Conservation (phyloP, 129 eudicot species). For the Helichrysum umbraculigerum region DNA sequence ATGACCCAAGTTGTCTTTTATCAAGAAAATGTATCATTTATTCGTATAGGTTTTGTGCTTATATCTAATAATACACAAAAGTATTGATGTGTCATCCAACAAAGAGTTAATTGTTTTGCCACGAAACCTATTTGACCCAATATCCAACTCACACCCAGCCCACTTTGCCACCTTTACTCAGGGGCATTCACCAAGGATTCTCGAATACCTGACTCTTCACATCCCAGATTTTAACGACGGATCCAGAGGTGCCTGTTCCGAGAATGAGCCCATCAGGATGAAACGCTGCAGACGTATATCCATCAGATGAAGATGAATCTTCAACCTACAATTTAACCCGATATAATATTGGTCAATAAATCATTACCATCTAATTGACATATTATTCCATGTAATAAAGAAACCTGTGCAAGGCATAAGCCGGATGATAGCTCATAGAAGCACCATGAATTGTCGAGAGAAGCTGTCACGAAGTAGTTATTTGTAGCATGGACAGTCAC, state of each 20-base stretch:
- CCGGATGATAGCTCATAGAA: conserved; percentile 87
- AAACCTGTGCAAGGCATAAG: conserved; percentile 90
- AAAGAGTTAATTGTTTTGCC: neutral
- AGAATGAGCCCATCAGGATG: conserved; percentile 99
- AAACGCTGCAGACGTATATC: conserved; percentile 96
- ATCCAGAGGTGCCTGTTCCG: conserved; percentile 93
- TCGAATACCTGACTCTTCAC: conserved; percentile 80
- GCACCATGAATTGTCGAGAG: conserved; percentile 94
- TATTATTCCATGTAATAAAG: conserved; percentile 8
- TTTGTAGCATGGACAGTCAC: conserved; percentile 95
- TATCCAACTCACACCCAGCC: neutral
- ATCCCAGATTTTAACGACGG: conserved; percentile 91
- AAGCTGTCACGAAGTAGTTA: conserved; percentile 88
- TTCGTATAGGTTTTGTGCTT: neutral
- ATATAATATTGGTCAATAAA: conserved; percentile 9
- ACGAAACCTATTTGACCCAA: neutral
- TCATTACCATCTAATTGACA: neutral
- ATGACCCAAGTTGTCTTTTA: neutral
- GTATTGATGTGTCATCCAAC: neutral
- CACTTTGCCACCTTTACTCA: neutral
- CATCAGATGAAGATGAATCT: conserved; percentile 69
- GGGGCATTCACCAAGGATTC: neutral
- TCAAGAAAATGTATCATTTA: neutral
- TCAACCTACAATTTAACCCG: conserved; percentile 55
- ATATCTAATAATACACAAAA: neutral